Evolutionary conservation across 2,329 filamentous ascomycete genomes (phyloP), one percentile per base, ranked within the genome.

Genomic region (Ophiostoma himal-ulmi): DNA sequence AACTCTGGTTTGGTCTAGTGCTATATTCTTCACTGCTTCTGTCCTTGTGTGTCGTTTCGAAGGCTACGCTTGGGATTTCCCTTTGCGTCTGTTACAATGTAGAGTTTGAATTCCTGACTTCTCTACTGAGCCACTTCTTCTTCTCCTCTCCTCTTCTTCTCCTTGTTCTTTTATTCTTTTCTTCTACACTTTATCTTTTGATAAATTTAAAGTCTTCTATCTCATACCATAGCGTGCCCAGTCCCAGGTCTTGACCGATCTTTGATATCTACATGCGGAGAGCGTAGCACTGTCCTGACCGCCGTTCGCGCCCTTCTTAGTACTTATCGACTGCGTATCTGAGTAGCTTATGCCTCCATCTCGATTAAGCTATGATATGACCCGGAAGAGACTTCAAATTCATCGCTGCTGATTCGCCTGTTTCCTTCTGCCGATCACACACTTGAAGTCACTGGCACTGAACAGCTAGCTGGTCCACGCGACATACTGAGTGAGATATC

Each of bases 371-470:
- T 57, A 57, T 57, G 11, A 14, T 57, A 57, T 57, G 11, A 14
- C 11, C 52, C 30, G 30, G 10, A 57, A 62, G 57, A 62, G 22
- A 34, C 22, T 62, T 62, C 57, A 62, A 62, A 62, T 62, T 26
- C 57, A 62, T 62, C 34, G 57, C 57, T 62, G 57, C 57, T 34
- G 57, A 62, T 62, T 62, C 57, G 57, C 57, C 22, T 62, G 57
- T 26, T 62, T 22, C 48, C 52, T 22, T 10, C 14, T 26, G 52
- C 22, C 8, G 57, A 62, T 36, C 57, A 34, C 13, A 34, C 57
- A 34, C 57, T 11, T 6, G 14, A 17, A n/a, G 44, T 17, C 3
- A 39, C 37, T 39, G 8, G 17, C 44, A 48, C 37, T 39, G 37
- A 39, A 13, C 8, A 26, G 52, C 14, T 17, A 48, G 44, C 20